phyloP scores from a whole-genome alignment of 108 stramenopile genomes.

The Licmophora abbreviata region DNA sequence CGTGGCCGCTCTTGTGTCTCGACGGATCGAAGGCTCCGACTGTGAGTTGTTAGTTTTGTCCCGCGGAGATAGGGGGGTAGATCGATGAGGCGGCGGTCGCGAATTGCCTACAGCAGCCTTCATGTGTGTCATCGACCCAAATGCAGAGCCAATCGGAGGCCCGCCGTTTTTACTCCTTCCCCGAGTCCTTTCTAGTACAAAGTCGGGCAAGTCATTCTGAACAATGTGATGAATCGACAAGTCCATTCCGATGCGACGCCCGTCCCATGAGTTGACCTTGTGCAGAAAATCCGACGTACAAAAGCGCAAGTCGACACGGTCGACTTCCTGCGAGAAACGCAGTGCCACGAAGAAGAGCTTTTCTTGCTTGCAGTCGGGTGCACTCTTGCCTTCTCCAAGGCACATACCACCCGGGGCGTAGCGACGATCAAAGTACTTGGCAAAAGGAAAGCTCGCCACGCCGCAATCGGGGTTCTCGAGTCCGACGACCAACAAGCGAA shows the following conservation, averaged over 20 bases:
- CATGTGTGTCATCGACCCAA: too few species aligned
- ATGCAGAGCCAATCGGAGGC: too few species aligned
- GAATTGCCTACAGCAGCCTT: too few species aligned
- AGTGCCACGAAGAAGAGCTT: constrained; percentile 58
- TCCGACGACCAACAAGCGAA: constrained; percentile 50
- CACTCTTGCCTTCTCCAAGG: constrained; percentile 7
- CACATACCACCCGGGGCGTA: constrained; percentile 17
- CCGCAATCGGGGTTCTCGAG: constrained; percentile 48
- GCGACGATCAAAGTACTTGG: constrained; percentile 44
- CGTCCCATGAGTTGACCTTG: constrained; percentile 62
- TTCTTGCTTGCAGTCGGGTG: constrained; percentile 13
- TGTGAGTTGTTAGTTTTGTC: too few species aligned
- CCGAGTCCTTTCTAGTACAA: constrained; percentile 23
- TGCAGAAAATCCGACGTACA: constrained; percentile 46
- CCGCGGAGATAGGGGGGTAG: too few species aligned
- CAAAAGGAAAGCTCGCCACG: constrained; percentile 49
- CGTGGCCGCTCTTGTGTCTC: too few species aligned
- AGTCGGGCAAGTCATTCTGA: constrained; percentile 40
- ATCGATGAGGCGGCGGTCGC: too few species aligned
- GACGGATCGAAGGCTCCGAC: too few species aligned
- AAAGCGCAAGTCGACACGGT: constrained; percentile 42
- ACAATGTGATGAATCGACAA: constrained; percentile 36
- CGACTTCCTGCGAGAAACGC: constrained; percentile 41
- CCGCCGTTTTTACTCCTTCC: too few species aligned
- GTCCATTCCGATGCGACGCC: constrained; percentile 59